Evolutionary conservation across 2,329 filamentous ascomycete genomes (phyloP).

Genomic region (Gremmenia infestans): DNA sequence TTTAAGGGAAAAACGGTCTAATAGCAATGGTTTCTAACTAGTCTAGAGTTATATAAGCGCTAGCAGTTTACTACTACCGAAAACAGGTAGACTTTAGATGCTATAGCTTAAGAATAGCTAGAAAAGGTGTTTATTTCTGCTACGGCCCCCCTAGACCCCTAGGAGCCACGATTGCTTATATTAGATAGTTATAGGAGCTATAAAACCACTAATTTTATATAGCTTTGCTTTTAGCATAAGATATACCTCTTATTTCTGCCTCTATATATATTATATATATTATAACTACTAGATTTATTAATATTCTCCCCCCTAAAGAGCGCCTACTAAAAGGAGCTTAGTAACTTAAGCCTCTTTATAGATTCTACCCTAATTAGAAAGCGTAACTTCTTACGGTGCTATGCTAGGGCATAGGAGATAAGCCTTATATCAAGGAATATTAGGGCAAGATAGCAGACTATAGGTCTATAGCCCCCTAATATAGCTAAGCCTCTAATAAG

Average conservation of each 20-base stretch:
- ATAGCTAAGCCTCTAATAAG: too few species aligned
- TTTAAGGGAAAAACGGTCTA: not conserved
- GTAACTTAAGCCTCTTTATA: too few species aligned
- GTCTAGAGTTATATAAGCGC: too few species aligned
- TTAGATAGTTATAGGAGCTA: slow-evolving; percentile 4
- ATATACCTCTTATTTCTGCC: not conserved
- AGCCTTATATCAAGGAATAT: too few species aligned
- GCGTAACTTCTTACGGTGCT: too few species aligned
- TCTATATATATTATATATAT: not conserved
- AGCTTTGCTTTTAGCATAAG: not conserved
- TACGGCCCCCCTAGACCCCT: not conserved
- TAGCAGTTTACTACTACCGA: slow-evolving; percentile 4
- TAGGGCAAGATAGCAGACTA: too few species aligned
- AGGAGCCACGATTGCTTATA: slow-evolving; percentile 2
- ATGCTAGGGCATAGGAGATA: too few species aligned
- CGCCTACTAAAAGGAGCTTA: too few species aligned
- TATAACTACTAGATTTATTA: not conserved
- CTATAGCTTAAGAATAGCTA: slow-evolving; percentile 8
- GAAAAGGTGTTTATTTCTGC: slow-evolving; percentile 1
- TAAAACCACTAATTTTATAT: slow-evolving; percentile 2
- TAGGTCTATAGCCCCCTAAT: too few species aligned
- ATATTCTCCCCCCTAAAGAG: too few species aligned
- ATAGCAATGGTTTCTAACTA: not conserved
- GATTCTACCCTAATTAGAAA: too few species aligned
- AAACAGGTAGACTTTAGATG: slow-evolving; percentile 6